Conservation (phyloP, 2,329 filamentous ascomycete genomes). For the Cordyceps cateniannulata region DNA sequence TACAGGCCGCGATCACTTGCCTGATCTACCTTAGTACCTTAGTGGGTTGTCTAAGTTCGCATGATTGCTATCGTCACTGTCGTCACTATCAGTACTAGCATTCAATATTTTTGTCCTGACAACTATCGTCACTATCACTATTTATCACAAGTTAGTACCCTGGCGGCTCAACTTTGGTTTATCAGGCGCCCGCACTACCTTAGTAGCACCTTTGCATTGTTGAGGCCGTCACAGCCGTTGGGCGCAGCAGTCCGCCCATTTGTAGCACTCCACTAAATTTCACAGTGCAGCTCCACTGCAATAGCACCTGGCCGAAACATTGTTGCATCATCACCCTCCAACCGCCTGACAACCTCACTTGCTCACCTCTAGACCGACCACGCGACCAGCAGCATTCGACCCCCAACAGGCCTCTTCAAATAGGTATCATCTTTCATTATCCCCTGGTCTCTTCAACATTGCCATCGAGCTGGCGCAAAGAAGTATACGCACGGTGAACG, state of each 20-base stretch:
- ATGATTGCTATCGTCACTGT: too few species aligned
- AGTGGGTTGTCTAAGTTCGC: too few species aligned
- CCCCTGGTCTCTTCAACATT: neutral
- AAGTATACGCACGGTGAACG: neutral
- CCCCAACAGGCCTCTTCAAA: neutral
- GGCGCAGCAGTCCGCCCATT: neutral
- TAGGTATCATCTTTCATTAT: neutral
- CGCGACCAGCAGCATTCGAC: conserved; percentile 4
- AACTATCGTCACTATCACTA: too few species aligned
- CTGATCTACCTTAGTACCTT: too few species aligned
- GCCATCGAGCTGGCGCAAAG: neutral
- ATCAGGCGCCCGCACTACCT: too few species aligned
- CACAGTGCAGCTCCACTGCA: neutral
- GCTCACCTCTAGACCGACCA: conserved; percentile 10
- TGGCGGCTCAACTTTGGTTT: too few species aligned
- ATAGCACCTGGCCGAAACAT: neutral
- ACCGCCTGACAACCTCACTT: conserved; percentile 10
- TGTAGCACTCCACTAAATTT: neutral
- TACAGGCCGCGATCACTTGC: too few species aligned
- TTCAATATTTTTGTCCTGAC: too few species aligned
- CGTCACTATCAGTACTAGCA: too few species aligned
- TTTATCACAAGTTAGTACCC: too few species aligned
- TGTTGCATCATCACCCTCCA: conserved; percentile 8
- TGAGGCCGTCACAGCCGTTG: too few species aligned
- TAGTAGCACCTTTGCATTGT: too few species aligned